Percentiles rank a stretch among this genome's conserved stretches.
phyloP scores from a whole-genome alignment of 176 grass and related monocot genomes.

The Carex kokanica region DNA sequence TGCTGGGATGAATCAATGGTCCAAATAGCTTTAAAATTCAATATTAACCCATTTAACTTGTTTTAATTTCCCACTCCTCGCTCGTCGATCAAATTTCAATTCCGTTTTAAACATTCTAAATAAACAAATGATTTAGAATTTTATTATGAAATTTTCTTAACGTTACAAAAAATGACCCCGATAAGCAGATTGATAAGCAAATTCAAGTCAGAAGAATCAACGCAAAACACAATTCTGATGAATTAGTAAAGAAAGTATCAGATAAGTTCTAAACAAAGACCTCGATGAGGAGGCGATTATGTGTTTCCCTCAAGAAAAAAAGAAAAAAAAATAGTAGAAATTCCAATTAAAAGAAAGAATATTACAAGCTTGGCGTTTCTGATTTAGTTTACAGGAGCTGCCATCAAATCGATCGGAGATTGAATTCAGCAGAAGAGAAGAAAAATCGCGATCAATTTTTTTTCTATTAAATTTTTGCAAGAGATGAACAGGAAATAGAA shows the following conservation, averaged over 20 bases:
- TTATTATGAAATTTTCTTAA: too few relatives aligned
- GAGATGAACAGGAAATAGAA: slow-evolving; percentile 8
- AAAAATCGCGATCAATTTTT: slow-evolving; percentile 2
- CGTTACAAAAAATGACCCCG: slow-evolving; percentile 11
- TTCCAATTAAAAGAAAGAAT: neutral
- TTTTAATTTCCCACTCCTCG: too few relatives aligned
- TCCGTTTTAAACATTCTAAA: too few relatives aligned
- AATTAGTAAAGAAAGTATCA: neutral
- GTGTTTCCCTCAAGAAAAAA: neutral
- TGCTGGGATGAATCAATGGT: too few relatives aligned
- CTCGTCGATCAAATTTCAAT: too few relatives aligned
- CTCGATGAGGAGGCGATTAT: neutral
- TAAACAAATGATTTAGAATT: too few relatives aligned
- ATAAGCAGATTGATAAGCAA: slow-evolving; percentile 12
- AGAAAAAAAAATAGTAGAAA: neutral
- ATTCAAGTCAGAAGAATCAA: neutral
- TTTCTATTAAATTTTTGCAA: neutral
- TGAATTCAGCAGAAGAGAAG: neutral
- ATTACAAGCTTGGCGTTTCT: slow-evolving; percentile 49
- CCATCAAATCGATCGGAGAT: slow-evolving; percentile 30
- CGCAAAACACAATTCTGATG: neutral
- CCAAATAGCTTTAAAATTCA: too few relatives aligned
- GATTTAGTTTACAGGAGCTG: slow-evolving; percentile 40
- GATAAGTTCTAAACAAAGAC: neutral
- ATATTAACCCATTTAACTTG: too few relatives aligned